phyloP scores from a whole-genome alignment of 257 asterid species.

The Parsonsia alboflavescens region DNA sequence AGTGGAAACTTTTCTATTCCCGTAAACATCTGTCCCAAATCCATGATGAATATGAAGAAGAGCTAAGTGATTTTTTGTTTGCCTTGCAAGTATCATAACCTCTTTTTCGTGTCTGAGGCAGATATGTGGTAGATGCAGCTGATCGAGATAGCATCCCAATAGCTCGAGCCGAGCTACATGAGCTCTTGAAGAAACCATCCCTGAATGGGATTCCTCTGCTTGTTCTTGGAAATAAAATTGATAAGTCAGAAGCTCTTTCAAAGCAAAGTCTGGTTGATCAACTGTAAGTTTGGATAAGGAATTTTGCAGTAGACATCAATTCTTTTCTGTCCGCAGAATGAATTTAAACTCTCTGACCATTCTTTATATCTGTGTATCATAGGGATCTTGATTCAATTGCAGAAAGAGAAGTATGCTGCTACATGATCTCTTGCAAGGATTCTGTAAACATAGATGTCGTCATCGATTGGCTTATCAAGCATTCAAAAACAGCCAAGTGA shows the following conservation, averaged over 20 bases:
- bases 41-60: not conserved
- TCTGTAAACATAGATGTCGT: conserved; percentile 68
- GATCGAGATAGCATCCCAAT: conserved; percentile 87
- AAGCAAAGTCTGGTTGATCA: conserved; percentile 72
- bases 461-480: conserved; percentile 83
- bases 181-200: conserved; percentile 71
- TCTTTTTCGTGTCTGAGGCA: conserved; percentile 21
- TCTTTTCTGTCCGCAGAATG: not conserved
- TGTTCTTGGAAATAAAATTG: conserved; percentile 83
- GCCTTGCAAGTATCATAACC: not conserved
- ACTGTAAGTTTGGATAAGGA: conserved; percentile 45
- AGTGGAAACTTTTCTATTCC: not conserved
- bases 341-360: not conserved
- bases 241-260: conserved; percentile 82
- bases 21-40: not conserved
- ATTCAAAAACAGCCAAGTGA: conserved; percentile 64
- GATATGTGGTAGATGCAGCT: conserved; percentile 94
- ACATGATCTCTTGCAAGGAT: conserved; percentile 94
- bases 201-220: conserved; percentile 73
- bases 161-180: conserved; percentile 68
- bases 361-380: conserved; percentile 5
- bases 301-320: not conserved
- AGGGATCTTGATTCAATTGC: conserved; percentile 55
- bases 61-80: not conserved
- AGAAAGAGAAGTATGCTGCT: conserved; percentile 91